Evolutionary conservation across 768 basidiomycete species (phyloP).

Genomic region (Rhodotorula babjevae): DNA sequence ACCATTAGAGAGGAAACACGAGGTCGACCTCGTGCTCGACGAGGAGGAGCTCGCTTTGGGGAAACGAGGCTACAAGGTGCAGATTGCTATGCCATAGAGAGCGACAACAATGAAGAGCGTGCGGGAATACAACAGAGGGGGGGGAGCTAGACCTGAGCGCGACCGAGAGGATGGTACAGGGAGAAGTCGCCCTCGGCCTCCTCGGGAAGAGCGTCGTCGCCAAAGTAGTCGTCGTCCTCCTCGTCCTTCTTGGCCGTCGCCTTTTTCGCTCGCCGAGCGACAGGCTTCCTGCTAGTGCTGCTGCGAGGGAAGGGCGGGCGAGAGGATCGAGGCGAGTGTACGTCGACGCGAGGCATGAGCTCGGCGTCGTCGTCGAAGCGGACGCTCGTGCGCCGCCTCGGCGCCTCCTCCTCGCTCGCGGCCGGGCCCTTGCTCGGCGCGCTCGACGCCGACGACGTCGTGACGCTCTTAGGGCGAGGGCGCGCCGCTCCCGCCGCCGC

Average conservation of each 20-base stretch:
- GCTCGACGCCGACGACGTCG: neutral
- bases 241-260: neutral
- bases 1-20: too few relatives aligned
- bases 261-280: too few relatives aligned
- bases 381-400: neutral
- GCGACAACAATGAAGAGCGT: neutral
- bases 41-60: too few relatives aligned
- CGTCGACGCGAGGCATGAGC: neutral
- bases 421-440: neutral
- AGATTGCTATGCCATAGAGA: neutral
- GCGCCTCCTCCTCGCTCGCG: neutral
- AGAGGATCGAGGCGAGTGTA: neutral
- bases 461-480: neutral
- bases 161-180: neutral
- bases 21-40: too few relatives aligned
- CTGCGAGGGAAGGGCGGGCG: too few relatives aligned
- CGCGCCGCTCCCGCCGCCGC: neutral
- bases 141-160: neutral
- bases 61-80: neutral
- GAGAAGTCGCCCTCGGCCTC: neutral
- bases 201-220: neutral
- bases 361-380: slow-evolving; percentile 5
- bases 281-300: too few relatives aligned
- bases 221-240: neutral
- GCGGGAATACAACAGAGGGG: neutral